A percentile compares a stretch with the other conserved stretches of the same genome.
These are phyloP conservation scores for Fusarium acutatum DNA, from an alignment of 2,329 filamentous ascomycete genomes.

Conservation along the genomic window DNA sequence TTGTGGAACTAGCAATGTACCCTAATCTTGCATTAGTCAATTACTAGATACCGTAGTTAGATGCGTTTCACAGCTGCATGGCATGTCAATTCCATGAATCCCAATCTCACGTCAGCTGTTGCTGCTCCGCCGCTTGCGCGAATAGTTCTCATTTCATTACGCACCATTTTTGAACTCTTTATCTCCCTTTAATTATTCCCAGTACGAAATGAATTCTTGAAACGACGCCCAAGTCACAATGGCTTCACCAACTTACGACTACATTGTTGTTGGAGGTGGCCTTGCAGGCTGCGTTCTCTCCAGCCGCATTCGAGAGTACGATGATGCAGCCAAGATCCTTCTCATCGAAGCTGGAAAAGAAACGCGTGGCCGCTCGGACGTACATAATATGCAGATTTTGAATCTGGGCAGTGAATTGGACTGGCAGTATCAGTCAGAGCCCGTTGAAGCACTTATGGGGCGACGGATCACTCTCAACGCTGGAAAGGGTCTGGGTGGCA, in stretches of 20 bases:
- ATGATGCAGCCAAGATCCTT: slow-evolving; percentile 42
- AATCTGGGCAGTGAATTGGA: slow-evolving; percentile 46
- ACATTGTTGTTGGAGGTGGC: slow-evolving; percentile 46
- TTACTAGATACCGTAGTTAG: neutral
- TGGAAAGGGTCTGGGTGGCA: slow-evolving; percentile 53
- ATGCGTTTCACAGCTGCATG: no score
- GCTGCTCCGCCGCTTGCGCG: neutral
- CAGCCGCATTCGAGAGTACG: slow-evolving; percentile 41
- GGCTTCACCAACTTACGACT: slow-evolving; percentile 31
- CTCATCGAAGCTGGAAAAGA: slow-evolving; percentile 51
- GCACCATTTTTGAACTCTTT: neutral
- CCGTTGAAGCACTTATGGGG: slow-evolving; percentile 38
- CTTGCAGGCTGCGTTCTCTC: slow-evolving; percentile 46
- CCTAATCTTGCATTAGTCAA: neutral
- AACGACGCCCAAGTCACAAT: neutral
- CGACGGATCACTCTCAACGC: slow-evolving; percentile 41
- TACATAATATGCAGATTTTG: slow-evolving; percentile 28
- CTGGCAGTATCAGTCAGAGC: slow-evolving; percentile 48
- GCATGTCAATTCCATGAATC: neutral
- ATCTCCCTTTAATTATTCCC: neutral
- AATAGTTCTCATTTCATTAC: neutral
- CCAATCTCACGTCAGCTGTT: slow-evolving; percentile 3
- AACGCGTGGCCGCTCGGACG: slow-evolving; percentile 29
- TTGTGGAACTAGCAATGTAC: neutral
- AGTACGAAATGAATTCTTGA: accelerated